These are phyloP conservation scores for Phytophthora boehmeriae DNA, from an alignment of 352 stramenopile genomes.

Conservation along the genomic window DNA sequence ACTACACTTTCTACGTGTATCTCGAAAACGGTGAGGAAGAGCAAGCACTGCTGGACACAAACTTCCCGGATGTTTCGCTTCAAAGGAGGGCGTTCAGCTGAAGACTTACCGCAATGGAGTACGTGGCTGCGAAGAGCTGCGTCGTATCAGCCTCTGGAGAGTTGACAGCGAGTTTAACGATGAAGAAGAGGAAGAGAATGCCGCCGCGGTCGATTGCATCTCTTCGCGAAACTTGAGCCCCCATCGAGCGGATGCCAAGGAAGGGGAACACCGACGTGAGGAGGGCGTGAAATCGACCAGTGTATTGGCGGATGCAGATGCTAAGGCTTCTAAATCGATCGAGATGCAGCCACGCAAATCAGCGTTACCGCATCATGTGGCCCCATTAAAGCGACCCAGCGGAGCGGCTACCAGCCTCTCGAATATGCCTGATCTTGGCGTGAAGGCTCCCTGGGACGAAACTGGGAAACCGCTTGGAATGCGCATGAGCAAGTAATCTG, in stretches of 20 bases:
- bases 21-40: constrained; percentile 90
- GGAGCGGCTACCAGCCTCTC: constrained; percentile 49
- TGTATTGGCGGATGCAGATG: constrained; percentile 33
- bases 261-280: constrained; percentile 57
- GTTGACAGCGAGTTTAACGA: constrained; percentile 75
- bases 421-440: constrained; percentile 67
- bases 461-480: constrained; percentile 73
- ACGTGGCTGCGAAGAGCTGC: constrained; percentile 61
- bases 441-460: constrained; percentile 84
- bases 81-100: constrained; percentile 87
- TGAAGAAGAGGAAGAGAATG: constrained; percentile 44
- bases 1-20: constrained; percentile 92
- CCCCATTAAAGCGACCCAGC: constrained; percentile 67
- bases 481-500: constrained; percentile 44
- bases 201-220: constrained; percentile 37
- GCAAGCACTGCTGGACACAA: constrained; percentile 92
- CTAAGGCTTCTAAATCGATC: constrained; percentile 44
- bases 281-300: constrained; percentile 56
- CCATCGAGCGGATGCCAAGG: constrained; percentile 55
- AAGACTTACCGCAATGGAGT: constrained; percentile 84
- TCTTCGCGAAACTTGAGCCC: constrained; percentile 22
- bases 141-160: constrained; percentile 83
- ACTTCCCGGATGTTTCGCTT: constrained; percentile 93
- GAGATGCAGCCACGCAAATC: constrained; percentile 60
- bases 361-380: constrained; percentile 81